Percentiles rank a stretch among this genome's conserved stretches.
Evolutionary conservation across 192 early-diverging fungal genomes (phyloP).

Genomic region (Linnemannia exigua): DNA sequence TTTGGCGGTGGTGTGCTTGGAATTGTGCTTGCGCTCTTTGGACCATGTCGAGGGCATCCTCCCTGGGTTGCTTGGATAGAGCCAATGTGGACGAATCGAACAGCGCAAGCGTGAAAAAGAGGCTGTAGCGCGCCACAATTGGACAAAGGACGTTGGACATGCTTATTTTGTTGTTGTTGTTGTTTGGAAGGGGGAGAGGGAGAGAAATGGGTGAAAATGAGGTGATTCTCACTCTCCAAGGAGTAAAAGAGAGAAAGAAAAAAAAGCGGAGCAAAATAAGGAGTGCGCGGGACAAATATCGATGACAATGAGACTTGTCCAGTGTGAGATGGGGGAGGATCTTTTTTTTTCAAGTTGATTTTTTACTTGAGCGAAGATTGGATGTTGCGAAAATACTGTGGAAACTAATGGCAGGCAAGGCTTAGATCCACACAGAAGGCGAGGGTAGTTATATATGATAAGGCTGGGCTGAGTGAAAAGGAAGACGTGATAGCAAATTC

Average conservation of each 20-base stretch:
- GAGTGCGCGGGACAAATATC: background rate
- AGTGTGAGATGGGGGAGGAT: background rate
- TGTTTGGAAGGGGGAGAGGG: background rate
- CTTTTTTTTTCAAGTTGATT: background rate
- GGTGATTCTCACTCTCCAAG: background rate
- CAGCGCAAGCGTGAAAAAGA: constrained; percentile 40
- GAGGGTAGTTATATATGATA: too few relatives aligned
- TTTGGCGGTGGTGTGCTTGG: constrained; percentile 18
- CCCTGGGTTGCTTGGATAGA: constrained; percentile 21
- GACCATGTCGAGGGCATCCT: constrained; percentile 21
- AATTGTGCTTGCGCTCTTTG: constrained; percentile 32
- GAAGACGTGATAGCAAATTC: background rate
- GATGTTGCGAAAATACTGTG: background rate
- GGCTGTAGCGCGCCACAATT: constrained; percentile 50
- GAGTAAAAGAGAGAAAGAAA: background rate
- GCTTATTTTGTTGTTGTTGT: constrained; percentile 7
- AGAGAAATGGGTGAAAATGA: background rate
- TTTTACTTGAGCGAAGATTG: background rate
- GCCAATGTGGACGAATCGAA: constrained; percentile 41
- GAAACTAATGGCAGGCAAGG: too few relatives aligned
- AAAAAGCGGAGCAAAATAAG: background rate
- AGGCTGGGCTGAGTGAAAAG: background rate
- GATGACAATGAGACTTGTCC: background rate
- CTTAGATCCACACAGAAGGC: background rate
- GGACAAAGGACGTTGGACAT: constrained; percentile 52